A percentile compares a stretch with the other conserved stretches of the same genome.
Conservation (phyloP, 345 rosid genomes). For the Excoecaria agallocha region DNA sequence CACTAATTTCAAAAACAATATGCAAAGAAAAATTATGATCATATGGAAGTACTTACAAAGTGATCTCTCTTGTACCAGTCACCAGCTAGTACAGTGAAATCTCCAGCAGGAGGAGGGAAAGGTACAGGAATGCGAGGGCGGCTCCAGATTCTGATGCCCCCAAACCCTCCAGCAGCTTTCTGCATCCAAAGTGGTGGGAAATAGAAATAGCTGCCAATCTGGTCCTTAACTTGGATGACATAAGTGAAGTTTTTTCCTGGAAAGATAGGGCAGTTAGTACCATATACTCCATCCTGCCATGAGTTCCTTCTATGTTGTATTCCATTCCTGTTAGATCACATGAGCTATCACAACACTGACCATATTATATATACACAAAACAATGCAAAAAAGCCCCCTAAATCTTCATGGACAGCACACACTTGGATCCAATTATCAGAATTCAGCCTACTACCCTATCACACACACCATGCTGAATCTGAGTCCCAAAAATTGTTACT, state of each 20-base stretch:
- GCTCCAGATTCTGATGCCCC: conserved; percentile 61
- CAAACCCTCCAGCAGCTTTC: conserved; percentile 80
- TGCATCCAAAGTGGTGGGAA: conserved; percentile 79
- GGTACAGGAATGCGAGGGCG: conserved; percentile 77
- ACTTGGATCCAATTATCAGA: no score
- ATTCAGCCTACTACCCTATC: no score
- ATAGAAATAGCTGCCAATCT: conserved; percentile 79
- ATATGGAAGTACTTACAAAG: conserved; percentile 37
- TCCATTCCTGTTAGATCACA: conserved; percentile 54
- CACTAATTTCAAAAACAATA: background rate
- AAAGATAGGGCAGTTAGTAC: conserved; percentile 77
- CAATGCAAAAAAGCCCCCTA: no score
- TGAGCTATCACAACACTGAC: background rate
- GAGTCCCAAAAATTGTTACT: no score
- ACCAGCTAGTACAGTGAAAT: conserved; percentile 65
- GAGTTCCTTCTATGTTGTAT: conserved; percentile 76
- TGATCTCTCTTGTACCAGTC: conserved; percentile 75
- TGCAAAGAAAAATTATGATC: background rate
- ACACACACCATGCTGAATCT: no score
- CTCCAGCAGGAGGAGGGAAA: conserved; percentile 63
- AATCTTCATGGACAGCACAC: no score
- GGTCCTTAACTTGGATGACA: conserved; percentile 72
- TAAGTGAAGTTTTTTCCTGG: conserved; percentile 76
- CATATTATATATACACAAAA: background rate
- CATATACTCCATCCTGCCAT: conserved; percentile 80